A percentile compares a stretch with the other conserved stretches of the same genome.
These are phyloP conservation scores for Canavalia gladiata DNA, from an alignment of 306 rosid species.

Conservation along the genomic window DNA sequence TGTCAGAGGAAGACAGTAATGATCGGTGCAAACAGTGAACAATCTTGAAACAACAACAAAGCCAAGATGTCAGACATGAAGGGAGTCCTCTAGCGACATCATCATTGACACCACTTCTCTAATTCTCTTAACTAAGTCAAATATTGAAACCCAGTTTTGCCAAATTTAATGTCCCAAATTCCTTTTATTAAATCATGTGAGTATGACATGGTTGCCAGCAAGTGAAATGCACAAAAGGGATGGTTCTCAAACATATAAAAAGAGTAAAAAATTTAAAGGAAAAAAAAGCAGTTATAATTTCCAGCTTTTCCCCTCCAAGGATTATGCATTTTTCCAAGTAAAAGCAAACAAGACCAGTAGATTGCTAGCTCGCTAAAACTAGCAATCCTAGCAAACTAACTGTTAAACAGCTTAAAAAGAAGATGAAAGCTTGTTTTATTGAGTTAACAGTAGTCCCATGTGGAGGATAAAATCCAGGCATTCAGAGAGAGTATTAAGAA, in stretches of 20 bases:
- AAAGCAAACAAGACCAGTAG: neutral
- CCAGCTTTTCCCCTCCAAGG: neutral
- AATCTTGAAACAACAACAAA: constrained; percentile 20
- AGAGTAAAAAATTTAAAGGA: neutral
- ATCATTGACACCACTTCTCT: neutral
- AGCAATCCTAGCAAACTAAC: neutral
- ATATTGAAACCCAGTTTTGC: constrained; percentile 5
- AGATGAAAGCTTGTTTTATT: neutral
- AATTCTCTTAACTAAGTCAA: neutral
- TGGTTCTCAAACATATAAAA: neutral
- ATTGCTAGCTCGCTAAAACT: neutral
- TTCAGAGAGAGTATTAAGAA: too few relatives aligned
- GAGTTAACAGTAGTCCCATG: too few relatives aligned
- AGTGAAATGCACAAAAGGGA: neutral
- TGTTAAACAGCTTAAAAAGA: neutral
- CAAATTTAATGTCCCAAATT: constrained; percentile 9
- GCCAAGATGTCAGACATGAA: constrained; percentile 2
- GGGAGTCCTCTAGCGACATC: neutral
- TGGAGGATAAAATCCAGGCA: too few relatives aligned
- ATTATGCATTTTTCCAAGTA: neutral
- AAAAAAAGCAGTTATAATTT: neutral
- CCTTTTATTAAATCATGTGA: constrained; percentile 20
- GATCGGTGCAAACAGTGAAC: constrained; percentile 9
- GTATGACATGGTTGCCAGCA: neutral
- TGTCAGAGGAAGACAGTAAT: constrained; percentile 39